A percentile compares a stretch with the other conserved stretches of the same genome.
Conservation (phyloP, 306 rosid genomes). For the Acacia acuminata region DNA sequence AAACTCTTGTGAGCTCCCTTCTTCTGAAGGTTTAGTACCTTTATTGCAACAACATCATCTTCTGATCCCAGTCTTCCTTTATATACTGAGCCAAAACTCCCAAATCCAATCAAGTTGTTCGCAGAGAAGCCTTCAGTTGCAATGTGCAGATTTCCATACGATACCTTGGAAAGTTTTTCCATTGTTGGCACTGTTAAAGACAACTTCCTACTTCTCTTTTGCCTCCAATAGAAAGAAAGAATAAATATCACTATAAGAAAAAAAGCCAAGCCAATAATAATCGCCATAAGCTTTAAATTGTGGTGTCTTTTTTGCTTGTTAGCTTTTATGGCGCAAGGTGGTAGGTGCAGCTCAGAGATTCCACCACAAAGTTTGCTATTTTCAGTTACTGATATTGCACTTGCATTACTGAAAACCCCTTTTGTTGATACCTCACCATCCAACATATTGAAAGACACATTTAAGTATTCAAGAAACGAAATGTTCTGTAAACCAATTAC, state of each 20-base stretch:
- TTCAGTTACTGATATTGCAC: not conserved
- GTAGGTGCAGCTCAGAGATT: not conserved
- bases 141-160: not conserved
- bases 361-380: not conserved
- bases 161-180: not conserved
- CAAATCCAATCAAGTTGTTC: not conserved
- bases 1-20: conserved; percentile 3
- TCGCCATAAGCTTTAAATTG: not conserved
- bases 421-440: not conserved
- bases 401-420: not conserved
- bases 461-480: not conserved
- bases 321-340: not conserved
- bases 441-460: not conserved
- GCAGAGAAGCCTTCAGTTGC: not conserved
- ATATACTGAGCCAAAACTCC: conserved; percentile 2
- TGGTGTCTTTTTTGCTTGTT: not conserved
- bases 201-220: not conserved
- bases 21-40: not conserved
- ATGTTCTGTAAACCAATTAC: not conserved
- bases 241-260: not conserved
- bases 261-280: not conserved
- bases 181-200: not conserved
- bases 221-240: not conserved
- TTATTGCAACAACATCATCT: not conserved
- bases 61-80: not conserved